Percentiles rank a stretch among this genome's conserved stretches.
phyloP scores from a whole-genome alignment of 148 eudicot genomes.

The Amaranthus palmeri region DNA sequence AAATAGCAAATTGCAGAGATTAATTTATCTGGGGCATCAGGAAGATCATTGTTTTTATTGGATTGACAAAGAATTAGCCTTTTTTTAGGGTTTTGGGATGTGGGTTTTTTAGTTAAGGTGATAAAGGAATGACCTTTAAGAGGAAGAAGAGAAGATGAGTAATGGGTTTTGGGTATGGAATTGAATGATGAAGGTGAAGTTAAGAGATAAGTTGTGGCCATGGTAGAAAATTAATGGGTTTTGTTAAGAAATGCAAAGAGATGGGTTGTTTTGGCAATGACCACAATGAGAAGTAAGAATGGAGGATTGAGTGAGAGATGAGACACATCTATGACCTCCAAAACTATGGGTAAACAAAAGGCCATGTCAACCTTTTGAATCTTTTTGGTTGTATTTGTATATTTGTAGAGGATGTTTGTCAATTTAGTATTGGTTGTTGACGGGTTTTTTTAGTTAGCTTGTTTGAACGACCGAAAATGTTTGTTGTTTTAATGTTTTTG shows the following conservation, averaged over 20 bases:
- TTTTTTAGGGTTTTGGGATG: slow-evolving; percentile 3
- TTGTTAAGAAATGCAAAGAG: not conserved
- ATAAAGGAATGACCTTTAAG: slow-evolving; percentile 8
- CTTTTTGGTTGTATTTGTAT: not conserved
- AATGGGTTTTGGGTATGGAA: slow-evolving; percentile 10
- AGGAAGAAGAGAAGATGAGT: not conserved
- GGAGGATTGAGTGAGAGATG: not conserved
- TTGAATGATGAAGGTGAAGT: slow-evolving; percentile 29
- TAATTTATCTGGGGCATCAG: slow-evolving; percentile 67
- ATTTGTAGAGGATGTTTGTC: no score
- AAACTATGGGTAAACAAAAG: not conserved
- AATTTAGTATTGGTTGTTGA: no score
- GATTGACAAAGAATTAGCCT: slow-evolving; percentile 29
- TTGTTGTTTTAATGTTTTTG: no score
- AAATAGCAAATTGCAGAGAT: slow-evolving; percentile 85
- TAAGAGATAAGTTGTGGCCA: slow-evolving; percentile 43
- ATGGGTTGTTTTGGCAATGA: not conserved
- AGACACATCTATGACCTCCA: not conserved
- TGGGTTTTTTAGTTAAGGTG: not conserved
- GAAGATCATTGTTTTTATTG: slow-evolving; percentile 36
- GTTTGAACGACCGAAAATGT: no score
- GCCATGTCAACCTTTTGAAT: slow-evolving; percentile 4
- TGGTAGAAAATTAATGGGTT: not conserved
- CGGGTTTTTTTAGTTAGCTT: no score
- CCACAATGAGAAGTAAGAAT: not conserved